Base-by-base conservation (phyloP, 2,329 filamentous ascomycete genomes). In the Chaetothyriales sp. region DNA sequence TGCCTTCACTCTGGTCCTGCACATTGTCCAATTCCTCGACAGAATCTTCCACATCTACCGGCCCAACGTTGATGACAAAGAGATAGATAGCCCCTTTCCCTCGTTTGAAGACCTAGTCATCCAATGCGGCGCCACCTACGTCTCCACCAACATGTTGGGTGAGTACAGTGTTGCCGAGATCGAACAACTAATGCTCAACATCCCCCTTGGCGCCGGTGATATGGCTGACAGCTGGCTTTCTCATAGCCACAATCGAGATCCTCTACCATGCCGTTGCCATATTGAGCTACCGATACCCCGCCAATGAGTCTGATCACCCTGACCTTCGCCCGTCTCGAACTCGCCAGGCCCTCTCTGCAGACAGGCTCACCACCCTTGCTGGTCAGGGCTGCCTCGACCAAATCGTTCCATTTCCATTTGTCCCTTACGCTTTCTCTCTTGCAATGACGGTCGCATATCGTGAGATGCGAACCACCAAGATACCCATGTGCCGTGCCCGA, bases 261-360 rank as follows among this genome's bases (percentile, higher is more conserved):
- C 73, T 83, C 15, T 83, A 83, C 57, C 78, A 82, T 57, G 77
- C 78, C 2, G 74, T 83, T 5, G 75, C 77, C 36, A 80, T 82
- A 7, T 65, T 82, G 1, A 81, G 78, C 0, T 80, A 76, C 47
- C 72, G 79, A n/a, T 55, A 53, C 1, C 57, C 32, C 32, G 10
- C 32, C 7, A 15, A 10, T 5, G 32, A 39, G 32, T 15, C 32
- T 3, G 32, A 39, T 39, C 32, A 15, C 5, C 32, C 32, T 15
- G 32, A 39, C 32, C 15, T 39, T 15, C 32, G 32, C 32, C 15
- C 10, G 10, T 39, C 32, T 39, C 32, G 12, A 9, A 39, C 32
- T 39, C 32, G 32, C 32, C 32, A 39, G 10, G 7, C 32, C 10
- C 32, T 39, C 32, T 39, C 32, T 15, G 12, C 32, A 9, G 32